Evolutionary conservation across 768 basidiomycete genomes (phyloP).

Genomic region (Mycena vitilis): DNA sequence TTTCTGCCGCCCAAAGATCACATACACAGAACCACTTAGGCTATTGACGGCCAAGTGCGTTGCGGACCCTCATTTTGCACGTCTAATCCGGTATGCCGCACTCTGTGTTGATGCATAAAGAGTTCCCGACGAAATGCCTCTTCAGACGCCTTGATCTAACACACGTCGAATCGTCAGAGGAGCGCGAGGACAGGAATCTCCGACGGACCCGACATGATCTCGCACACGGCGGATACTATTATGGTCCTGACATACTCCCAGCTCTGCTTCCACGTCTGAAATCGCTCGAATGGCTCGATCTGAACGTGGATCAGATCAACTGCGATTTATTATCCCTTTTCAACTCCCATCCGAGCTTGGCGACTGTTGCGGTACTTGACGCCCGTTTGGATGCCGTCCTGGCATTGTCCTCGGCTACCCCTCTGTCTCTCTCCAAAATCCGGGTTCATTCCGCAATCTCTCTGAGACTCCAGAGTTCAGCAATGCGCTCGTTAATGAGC

Average conservation of each 20-base stretch:
- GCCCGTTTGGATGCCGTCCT: not conserved
- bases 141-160: slow-evolving; percentile 17
- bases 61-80: not conserved
- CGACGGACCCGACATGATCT: not conserved
- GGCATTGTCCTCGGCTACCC: not conserved
- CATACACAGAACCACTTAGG: not conserved
- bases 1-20: slow-evolving; percentile 15
- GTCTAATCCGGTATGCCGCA: slow-evolving; percentile 6
- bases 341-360: slow-evolving; percentile 12
- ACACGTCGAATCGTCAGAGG: not conserved
- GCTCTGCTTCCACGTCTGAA: slow-evolving; percentile 3
- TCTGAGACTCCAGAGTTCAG: not conserved
- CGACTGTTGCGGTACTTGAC: slow-evolving; percentile 11
- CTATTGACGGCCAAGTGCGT: not conserved
- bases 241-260: slow-evolving; percentile 13
- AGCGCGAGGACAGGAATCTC: not conserved
- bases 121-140: not conserved
- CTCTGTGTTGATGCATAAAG: not conserved
- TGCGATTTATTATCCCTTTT: not conserved
- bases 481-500: slow-evolving; percentile 9
- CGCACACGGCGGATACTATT: not conserved
- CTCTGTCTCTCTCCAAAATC: slow-evolving; percentile 20
- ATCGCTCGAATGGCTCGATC: slow-evolving; percentile 21
- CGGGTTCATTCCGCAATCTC: not conserved
- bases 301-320: not conserved